Evolutionary conservation across 116 monocot species (phyloP).

Genomic region (Dioscorea cayenensis): DNA sequence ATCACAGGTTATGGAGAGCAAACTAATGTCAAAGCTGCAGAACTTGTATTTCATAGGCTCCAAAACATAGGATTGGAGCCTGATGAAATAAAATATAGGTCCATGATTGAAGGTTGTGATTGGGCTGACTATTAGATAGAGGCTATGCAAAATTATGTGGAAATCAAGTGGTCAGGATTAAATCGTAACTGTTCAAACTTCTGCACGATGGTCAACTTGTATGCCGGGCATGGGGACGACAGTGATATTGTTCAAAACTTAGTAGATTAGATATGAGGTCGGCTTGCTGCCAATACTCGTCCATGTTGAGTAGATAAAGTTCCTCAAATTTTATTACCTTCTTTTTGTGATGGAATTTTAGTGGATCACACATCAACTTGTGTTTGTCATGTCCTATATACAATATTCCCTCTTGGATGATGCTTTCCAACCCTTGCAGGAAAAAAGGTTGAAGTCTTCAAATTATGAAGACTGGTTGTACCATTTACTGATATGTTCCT

Average conservation of each 20-base stretch:
- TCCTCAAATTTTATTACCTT: slow-evolving; percentile 38
- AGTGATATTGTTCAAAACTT: slow-evolving; percentile 45
- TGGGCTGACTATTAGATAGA: slow-evolving; percentile 51
- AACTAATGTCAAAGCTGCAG: slow-evolving; percentile 34
- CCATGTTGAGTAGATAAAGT: slow-evolving; percentile 51
- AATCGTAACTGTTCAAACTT: slow-evolving; percentile 79
- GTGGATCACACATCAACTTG: slow-evolving; percentile 70
- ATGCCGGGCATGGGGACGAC: slow-evolving; percentile 64
- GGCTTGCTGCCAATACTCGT: slow-evolving; percentile 53
- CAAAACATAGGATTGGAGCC: slow-evolving; percentile 46
- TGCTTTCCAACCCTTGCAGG: slow-evolving; percentile 48
- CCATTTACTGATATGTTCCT: slow-evolving; percentile 87
- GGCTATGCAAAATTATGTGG: slow-evolving; percentile 48
- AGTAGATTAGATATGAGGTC: slow-evolving; percentile 64
- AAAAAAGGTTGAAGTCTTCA: slow-evolving; percentile 69
- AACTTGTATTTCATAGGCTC: slow-evolving; percentile 41
- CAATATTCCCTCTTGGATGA: slow-evolving; percentile 54
- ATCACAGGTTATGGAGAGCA: slow-evolving; percentile 87
- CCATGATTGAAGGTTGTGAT: slow-evolving; percentile 89
- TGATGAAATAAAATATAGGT: slow-evolving; percentile 86
- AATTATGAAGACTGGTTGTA: slow-evolving; percentile 74
- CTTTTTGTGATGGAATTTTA: slow-evolving; percentile 63
- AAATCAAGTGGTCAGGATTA: slow-evolving; percentile 68
- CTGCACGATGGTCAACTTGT: slow-evolving; percentile 83
- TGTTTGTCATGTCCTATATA: slow-evolving; percentile 63